phyloP scores from a whole-genome alignment of 768 basidiomycete species.

The Phanerochaete carnosa region DNA sequence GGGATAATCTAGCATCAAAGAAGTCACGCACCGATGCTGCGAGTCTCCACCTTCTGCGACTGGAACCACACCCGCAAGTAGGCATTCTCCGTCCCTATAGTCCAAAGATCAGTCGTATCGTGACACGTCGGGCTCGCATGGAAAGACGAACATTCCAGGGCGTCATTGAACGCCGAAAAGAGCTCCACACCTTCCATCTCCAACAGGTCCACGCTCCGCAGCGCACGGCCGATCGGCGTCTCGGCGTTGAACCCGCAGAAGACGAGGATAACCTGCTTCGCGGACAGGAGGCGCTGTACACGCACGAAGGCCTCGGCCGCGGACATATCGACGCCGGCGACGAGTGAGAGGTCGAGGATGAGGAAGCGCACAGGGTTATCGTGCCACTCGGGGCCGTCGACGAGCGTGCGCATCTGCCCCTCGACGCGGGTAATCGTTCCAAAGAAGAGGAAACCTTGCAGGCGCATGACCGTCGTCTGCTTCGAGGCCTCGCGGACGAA shows the following conservation, averaged over 20 bases:
- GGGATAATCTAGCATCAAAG: background rate
- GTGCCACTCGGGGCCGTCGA: slow-evolving; percentile 70
- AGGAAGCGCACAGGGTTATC: slow-evolving; percentile 84
- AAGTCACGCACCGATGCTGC: slow-evolving; percentile 39
- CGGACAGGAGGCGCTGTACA: slow-evolving; percentile 75
- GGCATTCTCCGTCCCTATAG: slow-evolving; percentile 89
- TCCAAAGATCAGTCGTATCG: background rate
- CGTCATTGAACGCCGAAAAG: slow-evolving; percentile 81
- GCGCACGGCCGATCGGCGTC: slow-evolving; percentile 64
- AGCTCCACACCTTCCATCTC: slow-evolving; percentile 76
- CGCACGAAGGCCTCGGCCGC: slow-evolving; percentile 94
- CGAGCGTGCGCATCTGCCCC: slow-evolving; percentile 72
- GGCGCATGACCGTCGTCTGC: slow-evolving; percentile 82
- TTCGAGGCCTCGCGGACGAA: slow-evolving; percentile 92
- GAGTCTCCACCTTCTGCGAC: slow-evolving; percentile 55
- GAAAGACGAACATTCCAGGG: slow-evolving; percentile 77
- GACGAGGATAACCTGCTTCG: slow-evolving; percentile 78
- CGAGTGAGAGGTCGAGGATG: slow-evolving; percentile 81
- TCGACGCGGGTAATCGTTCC: slow-evolving; percentile 92
- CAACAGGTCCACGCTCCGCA: slow-evolving; percentile 77
- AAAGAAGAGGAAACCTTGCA: slow-evolving; percentile 92
- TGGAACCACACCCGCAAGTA: slow-evolving; percentile 82
- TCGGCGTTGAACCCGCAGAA: slow-evolving; percentile 78
- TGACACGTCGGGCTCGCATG: background rate
- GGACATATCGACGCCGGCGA: slow-evolving; percentile 90